Conservation (phyloP, 1,284 basidiomycete species). For the Leccinum solheimii region DNA sequence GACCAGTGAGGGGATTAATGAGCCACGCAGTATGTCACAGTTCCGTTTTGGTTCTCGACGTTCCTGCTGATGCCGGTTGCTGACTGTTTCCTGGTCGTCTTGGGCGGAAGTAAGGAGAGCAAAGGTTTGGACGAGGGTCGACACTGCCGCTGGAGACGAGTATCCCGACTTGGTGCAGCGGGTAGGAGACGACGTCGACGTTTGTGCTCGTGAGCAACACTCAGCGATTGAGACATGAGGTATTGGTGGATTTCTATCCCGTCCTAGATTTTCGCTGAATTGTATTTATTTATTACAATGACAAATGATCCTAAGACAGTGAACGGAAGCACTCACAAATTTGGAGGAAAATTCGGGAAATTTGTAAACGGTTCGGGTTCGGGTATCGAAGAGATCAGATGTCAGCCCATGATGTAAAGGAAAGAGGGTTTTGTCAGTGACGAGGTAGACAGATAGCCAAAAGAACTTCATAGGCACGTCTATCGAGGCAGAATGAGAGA, state of each 20-base stretch:
- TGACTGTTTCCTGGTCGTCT: background rate
- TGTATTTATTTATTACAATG: background rate
- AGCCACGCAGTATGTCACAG: background rate
- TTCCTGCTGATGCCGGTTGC: background rate
- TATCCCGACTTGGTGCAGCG: too few relatives aligned
- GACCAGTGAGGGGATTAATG: background rate
- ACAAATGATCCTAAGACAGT: background rate
- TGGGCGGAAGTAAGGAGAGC: background rate
- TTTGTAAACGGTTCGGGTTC: conserved; percentile 10
- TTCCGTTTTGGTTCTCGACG: background rate
- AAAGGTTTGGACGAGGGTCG: conserved; percentile 8
- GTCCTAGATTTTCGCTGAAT: background rate
- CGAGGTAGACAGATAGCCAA: background rate
- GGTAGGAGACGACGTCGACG: conserved; percentile 3
- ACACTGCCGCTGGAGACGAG: background rate
- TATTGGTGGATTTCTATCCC: background rate
- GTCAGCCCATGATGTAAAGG: background rate
- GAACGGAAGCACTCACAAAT: background rate
- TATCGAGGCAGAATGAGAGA: background rate
- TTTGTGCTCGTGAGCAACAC: conserved; percentile 12
- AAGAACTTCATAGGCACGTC: background rate
- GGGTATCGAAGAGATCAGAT: conserved; percentile 9
- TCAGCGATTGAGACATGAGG: background rate
- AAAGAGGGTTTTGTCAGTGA: background rate
- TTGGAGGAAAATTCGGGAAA: background rate